Conservation (phyloP, 768 basidiomycete genomes). For the Mycena albidolilacea region DNA sequence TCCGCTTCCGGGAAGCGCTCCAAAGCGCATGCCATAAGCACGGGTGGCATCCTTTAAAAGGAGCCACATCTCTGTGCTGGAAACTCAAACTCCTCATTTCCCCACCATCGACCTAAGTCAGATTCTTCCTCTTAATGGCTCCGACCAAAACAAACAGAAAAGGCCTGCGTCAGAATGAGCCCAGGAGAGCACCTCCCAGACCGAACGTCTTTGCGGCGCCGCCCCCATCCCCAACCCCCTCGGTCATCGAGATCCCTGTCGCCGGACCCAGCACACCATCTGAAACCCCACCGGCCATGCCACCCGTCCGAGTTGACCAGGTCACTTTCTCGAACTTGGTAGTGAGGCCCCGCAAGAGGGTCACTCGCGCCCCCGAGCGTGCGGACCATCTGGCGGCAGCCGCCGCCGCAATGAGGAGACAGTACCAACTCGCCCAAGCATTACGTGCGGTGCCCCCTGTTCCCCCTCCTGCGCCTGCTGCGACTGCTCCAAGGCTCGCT, state of each 20-base stretch:
- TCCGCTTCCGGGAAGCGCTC: no score
- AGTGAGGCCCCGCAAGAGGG: background rate
- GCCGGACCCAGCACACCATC: background rate
- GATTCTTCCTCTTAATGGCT: background rate
- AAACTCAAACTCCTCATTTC: no score
- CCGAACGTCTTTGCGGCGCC: background rate
- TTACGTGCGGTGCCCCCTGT: background rate
- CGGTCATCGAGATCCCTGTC: background rate
- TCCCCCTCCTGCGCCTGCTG: background rate
- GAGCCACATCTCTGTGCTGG: no score
- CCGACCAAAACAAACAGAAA: background rate
- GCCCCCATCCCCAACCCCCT: background rate
- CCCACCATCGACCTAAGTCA: background rate
- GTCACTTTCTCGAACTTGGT: background rate
- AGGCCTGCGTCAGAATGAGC: background rate
- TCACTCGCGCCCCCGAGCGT: background rate
- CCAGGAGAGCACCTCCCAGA: background rate
- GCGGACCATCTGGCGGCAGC: background rate
- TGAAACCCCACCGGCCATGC: background rate
- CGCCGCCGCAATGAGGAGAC: background rate
- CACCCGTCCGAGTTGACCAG: background rate
- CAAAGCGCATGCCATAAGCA: no score
- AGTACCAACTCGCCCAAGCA: background rate
- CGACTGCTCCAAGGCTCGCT: background rate
- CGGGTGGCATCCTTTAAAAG: no score